Conservation (phyloP, 2,329 filamentous ascomycete species). For the Diplodia intermedia region DNA sequence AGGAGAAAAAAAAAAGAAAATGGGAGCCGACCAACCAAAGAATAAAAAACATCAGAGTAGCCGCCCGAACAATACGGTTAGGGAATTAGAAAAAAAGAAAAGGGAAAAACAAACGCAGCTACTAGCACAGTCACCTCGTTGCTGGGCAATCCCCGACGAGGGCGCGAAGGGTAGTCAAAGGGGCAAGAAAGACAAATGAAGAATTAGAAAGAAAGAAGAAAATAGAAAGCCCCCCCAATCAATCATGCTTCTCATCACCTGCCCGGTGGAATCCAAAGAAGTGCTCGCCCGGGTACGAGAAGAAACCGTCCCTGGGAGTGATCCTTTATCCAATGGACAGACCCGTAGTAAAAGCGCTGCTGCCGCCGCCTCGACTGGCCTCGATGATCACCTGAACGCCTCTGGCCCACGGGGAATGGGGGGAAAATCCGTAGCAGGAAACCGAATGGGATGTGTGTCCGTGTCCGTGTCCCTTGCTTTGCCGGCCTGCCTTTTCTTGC, state of each 20-base stretch:
- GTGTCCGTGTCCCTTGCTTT: background rate
- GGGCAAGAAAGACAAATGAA: background rate
- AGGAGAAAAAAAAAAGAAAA: background rate
- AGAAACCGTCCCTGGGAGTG: background rate
- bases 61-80: slow-evolving; percentile 10
- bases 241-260: slow-evolving; percentile 26
- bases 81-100: slow-evolving; percentile 5
- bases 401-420: background rate
- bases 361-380: background rate
- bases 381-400: slow-evolving; percentile 15
- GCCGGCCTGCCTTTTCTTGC: background rate
- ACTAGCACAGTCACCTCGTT: slow-evolving; percentile 28
- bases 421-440: background rate
- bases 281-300: slow-evolving; percentile 10
- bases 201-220: background rate
- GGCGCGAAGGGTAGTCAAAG: background rate
- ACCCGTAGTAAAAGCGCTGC: background rate
- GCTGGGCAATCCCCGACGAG: background rate
- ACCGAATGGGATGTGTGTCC: background rate
- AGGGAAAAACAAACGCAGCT: slow-evolving; percentile 16
- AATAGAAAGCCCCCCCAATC: background rate
- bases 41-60: slow-evolving; percentile 5
- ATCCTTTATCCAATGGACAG: slow-evolving; percentile 19
- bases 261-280: slow-evolving; percentile 24
- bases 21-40: background rate